Evolutionary conservation across 441 rosid species (phyloP).

Genomic region (Lepidium campestre): DNA sequence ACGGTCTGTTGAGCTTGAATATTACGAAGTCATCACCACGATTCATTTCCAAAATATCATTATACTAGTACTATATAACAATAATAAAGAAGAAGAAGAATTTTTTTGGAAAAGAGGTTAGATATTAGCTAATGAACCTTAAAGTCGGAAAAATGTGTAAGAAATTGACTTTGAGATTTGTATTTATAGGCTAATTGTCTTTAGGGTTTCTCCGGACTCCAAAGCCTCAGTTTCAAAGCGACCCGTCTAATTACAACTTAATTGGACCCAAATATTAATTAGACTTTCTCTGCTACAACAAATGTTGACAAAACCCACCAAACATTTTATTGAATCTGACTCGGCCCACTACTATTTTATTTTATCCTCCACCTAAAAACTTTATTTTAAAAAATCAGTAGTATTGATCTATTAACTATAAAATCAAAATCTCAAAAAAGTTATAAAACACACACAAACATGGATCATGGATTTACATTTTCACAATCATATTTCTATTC

Average conservation of each 20-base stretch:
- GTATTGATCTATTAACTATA: no score
- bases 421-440: no score
- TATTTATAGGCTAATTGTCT: not conserved
- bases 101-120: not conserved
- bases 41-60: constrained; percentile 1
- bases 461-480: no score
- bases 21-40: constrained; percentile 52
- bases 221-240: not conserved
- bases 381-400: no score
- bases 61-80: not conserved
- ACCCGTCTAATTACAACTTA: not conserved
- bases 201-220: not conserved
- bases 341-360: not conserved
- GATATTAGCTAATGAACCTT: not conserved
- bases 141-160: not conserved
- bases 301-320: not conserved
- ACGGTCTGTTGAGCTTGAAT: constrained; percentile 98
- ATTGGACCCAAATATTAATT: not conserved
- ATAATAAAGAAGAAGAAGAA: not conserved
- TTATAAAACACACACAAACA: no score
- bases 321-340: not conserved
- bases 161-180: not conserved
- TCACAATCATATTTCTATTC: no score
- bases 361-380: not conserved
- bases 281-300: not conserved